Base-by-base conservation (phyloP, 192 early-diverging fungal species). In the Thoreauomyces humboldtii region DNA sequence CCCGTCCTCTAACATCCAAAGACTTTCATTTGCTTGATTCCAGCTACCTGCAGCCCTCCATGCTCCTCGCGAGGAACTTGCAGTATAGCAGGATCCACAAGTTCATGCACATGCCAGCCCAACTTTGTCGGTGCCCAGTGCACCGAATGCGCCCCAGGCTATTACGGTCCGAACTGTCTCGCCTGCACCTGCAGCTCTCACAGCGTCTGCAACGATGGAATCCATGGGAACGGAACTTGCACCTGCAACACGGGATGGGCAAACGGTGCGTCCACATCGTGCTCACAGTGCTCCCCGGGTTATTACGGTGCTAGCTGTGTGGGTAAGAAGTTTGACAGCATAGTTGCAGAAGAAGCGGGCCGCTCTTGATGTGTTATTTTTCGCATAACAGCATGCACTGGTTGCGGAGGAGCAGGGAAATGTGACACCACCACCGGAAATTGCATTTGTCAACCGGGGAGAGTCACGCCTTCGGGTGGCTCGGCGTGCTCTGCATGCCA, bases 181-280 rank as follows among this genome's bases (percentile, higher is more conserved):
- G n/a, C 11, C 4, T 63, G 61, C 50, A 27, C 34, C 6, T 46
- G 59, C 47, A 38, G 27, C 28, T 7, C 46, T 46, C 24, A 33
- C 5, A 22, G 47, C 19, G 38, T 15, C 31, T 63, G 61, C 35
- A 48, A 51, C 21, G 48, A 36, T 35, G 61, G 61, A 28, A 63
- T 63, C 32, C 48, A 63, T 29, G 46, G 61, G 7, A 63, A 63
- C 38, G 61, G 61, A 27, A 63, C 61, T 12, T 63, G 61, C 35
- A 37, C 46, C 32, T 63, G 61, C 35, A 33, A 33, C 4, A 36
- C 17, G 5, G 61, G 61, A 4, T 63, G 44, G 44, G 21, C 27
- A 15, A 52, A 12, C 33, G 32, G 25, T 24, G 29, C 32, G 24
- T 22, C n/a, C 19, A 52, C 25, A 15, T 2, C 24, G 50, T 63